A percentile compares a stretch with the other conserved stretches of the same genome.
These are phyloP conservation scores for Miamiensis avidus DNA, from an alignment of 169 alveolate species.

Conservation along the genomic window DNA sequence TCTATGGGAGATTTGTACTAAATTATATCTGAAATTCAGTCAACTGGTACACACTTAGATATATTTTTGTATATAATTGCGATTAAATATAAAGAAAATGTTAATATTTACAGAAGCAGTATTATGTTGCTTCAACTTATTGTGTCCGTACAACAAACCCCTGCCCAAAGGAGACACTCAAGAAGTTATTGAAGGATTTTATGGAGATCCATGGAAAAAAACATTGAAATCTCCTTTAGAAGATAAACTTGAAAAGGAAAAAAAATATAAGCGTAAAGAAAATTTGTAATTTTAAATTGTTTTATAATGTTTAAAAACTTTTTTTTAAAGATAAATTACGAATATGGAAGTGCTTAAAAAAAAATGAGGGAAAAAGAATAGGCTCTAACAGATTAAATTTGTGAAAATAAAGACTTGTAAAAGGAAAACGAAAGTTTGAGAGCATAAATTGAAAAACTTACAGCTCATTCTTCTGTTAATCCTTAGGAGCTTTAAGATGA, in stretches of 20 bases:
- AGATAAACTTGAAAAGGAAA: neutral
- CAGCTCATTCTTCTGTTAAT: no score
- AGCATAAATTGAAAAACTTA: no score
- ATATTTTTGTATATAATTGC: neutral
- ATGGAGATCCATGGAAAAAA: conserved; percentile 13
- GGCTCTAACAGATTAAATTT: neutral
- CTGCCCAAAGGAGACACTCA: conserved; percentile 53
- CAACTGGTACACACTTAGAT: neutral
- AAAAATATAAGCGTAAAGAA: neutral
- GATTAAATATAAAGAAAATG: no score
- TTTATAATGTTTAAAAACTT: no score
- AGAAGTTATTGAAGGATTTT: conserved; percentile 26
- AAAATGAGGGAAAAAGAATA: conserved; percentile 8
- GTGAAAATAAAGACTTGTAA: neutral
- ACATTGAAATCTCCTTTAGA: conserved; percentile 6
- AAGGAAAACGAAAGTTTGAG: neutral
- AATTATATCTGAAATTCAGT: neutral
- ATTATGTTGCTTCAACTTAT: conserved; percentile 45
- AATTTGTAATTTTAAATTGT: no score
- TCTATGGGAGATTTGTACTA: conserved; percentile 58
- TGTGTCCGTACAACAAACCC: conserved; percentile 60
- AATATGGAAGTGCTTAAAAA: neutral
- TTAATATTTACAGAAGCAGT: conserved; percentile 28
- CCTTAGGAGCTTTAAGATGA: no score
- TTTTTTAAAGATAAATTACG: neutral